Evolutionary conservation across 345 rosid genomes (phyloP), one percentile per base, ranked within the genome.

Genomic region (Durio zibethinus): DNA sequence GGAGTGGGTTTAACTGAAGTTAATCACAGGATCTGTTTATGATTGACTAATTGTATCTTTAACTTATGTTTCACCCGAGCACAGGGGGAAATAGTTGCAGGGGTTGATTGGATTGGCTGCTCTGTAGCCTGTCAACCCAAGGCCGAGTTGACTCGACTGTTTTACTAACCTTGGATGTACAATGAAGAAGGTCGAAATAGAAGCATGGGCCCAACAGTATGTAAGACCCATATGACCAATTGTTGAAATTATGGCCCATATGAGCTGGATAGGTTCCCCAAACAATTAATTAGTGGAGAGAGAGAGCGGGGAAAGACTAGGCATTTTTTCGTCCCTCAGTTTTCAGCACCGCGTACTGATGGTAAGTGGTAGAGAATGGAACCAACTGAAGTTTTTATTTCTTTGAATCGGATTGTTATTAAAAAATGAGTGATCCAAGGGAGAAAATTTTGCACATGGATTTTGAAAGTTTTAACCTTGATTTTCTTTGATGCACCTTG

Each of bases 231-330:
- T 12, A 47, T 23, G 45, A 38, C 21, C 59, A 74, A 33, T n/a
- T 59, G 47, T 27, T 40, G 45, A 60, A n/a, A 1, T 11, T 10
- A 36, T 79, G 82, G 85, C 75, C 80, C 80, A 67, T 60, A 52
- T 79, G 80, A 73, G 83, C 81, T 80, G 81, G 31, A 52, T 23
- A 45, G 12, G 61, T 79, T 75, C 61, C 71, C 36, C 61, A 15
- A 33, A 42, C 77, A 80, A 80, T 81, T 4, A 80, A 80, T 81
- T 4, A 75, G 33, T 74, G 80, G 57, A 73, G 78, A 67, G 78
- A 81, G 70, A 14, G 52, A 7, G 35, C 2, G 40, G 0, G 15
- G 6, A 7, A 10, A 20, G 3, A 9, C 4, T 23, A 9, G 5
- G 14, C 61, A 9, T 23, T 47, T 56, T 56, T 23, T 56, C 61